phyloP scores from a whole-genome alignment of 768 basidiomycete genomes.

The Pleurotus djamor region DNA sequence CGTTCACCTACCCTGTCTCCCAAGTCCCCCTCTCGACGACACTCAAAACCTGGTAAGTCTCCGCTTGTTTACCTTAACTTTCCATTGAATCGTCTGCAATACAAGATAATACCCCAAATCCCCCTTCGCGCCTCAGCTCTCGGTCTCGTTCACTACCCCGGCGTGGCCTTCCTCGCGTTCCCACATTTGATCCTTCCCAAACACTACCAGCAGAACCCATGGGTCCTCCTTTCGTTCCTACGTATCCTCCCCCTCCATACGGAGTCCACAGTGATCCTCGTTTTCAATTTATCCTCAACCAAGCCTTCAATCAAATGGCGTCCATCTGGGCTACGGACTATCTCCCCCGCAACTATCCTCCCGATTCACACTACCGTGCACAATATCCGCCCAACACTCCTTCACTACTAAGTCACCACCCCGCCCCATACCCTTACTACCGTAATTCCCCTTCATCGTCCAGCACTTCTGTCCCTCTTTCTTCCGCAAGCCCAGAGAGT shows the following conservation, averaged over 20 bases:
- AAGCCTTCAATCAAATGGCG: not conserved
- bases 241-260: not conserved
- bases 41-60: not conserved
- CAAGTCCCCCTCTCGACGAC: not conserved
- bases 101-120: no score
- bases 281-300: not conserved
- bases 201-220: not conserved
- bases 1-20: not conserved
- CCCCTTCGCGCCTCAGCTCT: not conserved
- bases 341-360: not conserved
- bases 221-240: not conserved
- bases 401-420: not conserved
- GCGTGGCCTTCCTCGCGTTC: not conserved
- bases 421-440: not conserved
- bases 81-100: no score
- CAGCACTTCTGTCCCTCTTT: not conserved
- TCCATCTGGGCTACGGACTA: not conserved
- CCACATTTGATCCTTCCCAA: not conserved
- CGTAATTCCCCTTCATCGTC: not conserved
- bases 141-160: not conserved
- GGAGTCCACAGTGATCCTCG: not conserved
- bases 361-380: not conserved
- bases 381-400: not conserved
- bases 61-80: not conserved
- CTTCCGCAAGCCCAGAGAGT: not conserved